Conservation (phyloP, 148 eudicot genomes). For the Arctostaphylos glauca region DNA sequence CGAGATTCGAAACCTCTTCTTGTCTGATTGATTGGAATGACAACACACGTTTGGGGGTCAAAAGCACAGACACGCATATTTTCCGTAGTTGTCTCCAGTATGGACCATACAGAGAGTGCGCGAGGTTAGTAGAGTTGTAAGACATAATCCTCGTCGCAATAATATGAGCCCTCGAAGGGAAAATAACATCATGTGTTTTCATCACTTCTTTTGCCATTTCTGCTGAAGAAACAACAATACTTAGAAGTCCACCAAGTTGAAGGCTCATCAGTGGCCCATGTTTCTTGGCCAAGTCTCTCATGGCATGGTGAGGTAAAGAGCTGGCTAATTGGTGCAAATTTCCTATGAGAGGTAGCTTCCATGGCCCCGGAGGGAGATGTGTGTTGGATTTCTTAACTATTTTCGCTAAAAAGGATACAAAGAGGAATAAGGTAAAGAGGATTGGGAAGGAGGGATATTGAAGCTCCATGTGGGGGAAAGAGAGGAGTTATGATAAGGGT, state of each 20-base stretch:
- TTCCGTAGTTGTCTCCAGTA: slow-evolving; percentile 28
- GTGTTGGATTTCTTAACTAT: not conserved
- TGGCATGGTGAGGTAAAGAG: slow-evolving; percentile 25
- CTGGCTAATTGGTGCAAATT: slow-evolving; percentile 29
- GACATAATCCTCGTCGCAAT: not conserved
- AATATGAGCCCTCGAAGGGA: slow-evolving; percentile 21
- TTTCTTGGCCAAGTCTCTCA: slow-evolving; percentile 21
- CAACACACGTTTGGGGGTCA: slow-evolving; percentile 23
- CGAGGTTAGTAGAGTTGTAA: slow-evolving; percentile 14
- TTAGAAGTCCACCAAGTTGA: slow-evolving; percentile 28
- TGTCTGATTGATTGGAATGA: slow-evolving; percentile 21
- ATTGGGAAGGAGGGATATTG: not conserved
- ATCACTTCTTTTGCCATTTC: slow-evolving; percentile 23
- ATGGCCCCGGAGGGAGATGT: slow-evolving; percentile 7
- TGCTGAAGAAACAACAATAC: slow-evolving; percentile 28
- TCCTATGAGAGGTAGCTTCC: slow-evolving; percentile 8
- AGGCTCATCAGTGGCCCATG: slow-evolving; percentile 31
- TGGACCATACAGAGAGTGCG: slow-evolving; percentile 23
- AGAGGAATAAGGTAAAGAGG: not conserved
- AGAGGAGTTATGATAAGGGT: no score
- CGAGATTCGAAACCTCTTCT: slow-evolving; percentile 14
- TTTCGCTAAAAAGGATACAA: not conserved
- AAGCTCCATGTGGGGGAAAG: not conserved
- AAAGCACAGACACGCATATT: slow-evolving; percentile 26
- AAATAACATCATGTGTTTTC: slow-evolving; percentile 29